A percentile compares a stretch with the other conserved stretches of the same genome.
These are phyloP conservation scores for Hippophae tibetana DNA, from an alignment of 306 rosid species.

Conservation along the genomic window DNA sequence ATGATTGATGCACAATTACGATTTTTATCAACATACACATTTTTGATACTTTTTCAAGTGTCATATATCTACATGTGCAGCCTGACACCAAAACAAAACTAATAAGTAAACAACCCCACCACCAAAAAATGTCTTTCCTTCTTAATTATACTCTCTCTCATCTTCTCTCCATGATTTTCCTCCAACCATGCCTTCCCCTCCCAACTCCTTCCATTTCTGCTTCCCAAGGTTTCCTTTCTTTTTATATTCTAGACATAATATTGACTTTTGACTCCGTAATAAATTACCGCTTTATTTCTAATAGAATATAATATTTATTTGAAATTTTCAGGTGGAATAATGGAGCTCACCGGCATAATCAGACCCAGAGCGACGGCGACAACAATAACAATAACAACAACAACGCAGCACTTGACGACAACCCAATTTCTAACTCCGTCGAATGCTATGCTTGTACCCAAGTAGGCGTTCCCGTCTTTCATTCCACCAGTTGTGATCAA, in stretches of 20 bases:
- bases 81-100: constrained; percentile 3
- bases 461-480: constrained; percentile 73
- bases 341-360: constrained; percentile 14
- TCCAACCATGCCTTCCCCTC: constrained; percentile 49
- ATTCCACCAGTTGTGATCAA: constrained; percentile 81
- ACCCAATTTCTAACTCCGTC: constrained; percentile 16
- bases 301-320: background rate
- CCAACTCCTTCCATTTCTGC: constrained; percentile 42
- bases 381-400: background rate
- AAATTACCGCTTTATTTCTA: background rate
- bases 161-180: constrained; percentile 36
- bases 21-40: too few species aligned
- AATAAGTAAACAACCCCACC: background rate
- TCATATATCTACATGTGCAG: constrained; percentile 3
- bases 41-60: too few species aligned
- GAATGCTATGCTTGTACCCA: constrained; percentile 96
- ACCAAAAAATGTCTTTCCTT: background rate
- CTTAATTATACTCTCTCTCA: background rate
- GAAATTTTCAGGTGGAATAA: constrained; percentile 37
- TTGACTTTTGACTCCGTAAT: background rate
- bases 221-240: constrained; percentile 31
- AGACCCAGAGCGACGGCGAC: constrained; percentile 10
- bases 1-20: too few species aligned
- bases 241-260: background rate
- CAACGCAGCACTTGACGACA: constrained; percentile 11